These are phyloP conservation scores for Carex cristatella DNA, from an alignment of 176 grass and related monocot genomes.

Conservation along the genomic window DNA sequence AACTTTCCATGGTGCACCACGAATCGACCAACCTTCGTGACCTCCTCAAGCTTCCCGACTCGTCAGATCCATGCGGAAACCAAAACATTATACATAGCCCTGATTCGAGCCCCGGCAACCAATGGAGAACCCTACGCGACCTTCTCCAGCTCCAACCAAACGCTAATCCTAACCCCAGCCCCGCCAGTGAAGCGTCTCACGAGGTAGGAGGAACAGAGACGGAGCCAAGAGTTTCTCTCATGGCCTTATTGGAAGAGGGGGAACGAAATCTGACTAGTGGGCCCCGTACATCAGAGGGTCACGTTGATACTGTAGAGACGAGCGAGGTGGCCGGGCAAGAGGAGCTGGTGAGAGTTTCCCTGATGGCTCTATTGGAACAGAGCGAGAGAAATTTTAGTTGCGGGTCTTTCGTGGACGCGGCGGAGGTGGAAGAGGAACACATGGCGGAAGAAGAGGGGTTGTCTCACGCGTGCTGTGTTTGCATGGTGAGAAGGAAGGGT, in stretches of 20 bases:
- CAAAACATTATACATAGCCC: background rate
- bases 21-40: constrained; percentile 15
- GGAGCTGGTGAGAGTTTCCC: constrained; percentile 6
- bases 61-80: constrained; percentile 12
- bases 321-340: background rate
- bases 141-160: constrained; percentile 21
- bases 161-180: background rate
- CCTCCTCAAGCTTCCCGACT: constrained; percentile 21
- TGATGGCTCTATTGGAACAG: constrained; percentile 21
- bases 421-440: background rate
- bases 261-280: background rate
- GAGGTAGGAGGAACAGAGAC: background rate
- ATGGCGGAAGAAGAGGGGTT: background rate
- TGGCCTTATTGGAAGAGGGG: constrained; percentile 16
- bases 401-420: background rate
- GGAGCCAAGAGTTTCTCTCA: constrained; percentile 13
- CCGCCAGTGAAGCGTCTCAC: background rate
- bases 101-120: background rate
- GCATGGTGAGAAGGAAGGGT: constrained; percentile 30
- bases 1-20: constrained; percentile 6
- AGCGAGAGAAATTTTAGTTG: constrained; percentile 14
- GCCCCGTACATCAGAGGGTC: background rate
- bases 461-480: constrained; percentile 26
- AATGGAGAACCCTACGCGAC: constrained; percentile 21
- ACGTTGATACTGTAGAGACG: background rate